A percentile compares a stretch with the other conserved stretches of the same genome.
These are phyloP conservation scores for Neckera pumila DNA, from an alignment of 225 moss, liverwort and hornwort genomes.

Conservation along the genomic window DNA sequence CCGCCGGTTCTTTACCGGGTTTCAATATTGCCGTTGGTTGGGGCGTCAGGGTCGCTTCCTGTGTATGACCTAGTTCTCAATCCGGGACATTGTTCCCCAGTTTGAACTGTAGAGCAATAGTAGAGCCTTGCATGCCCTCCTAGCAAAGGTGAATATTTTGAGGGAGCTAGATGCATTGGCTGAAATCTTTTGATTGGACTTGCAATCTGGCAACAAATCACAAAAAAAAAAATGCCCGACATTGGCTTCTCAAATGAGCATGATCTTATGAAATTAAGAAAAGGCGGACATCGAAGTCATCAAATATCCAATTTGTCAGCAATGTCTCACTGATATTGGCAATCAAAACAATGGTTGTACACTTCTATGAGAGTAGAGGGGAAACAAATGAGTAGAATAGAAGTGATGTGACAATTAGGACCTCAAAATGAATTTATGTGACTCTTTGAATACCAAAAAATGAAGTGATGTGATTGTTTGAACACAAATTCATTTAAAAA, in stretches of 20 bases:
- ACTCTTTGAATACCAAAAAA: background rate
- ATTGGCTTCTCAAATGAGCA: too few relatives aligned
- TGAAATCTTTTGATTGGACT: too few relatives aligned
- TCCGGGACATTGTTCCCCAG: too few relatives aligned
- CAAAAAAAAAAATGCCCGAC: too few relatives aligned
- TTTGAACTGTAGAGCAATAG: too few relatives aligned
- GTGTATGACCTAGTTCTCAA: background rate
- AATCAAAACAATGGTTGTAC: too few relatives aligned
- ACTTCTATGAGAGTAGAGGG: too few relatives aligned
- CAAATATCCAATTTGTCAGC: background rate
- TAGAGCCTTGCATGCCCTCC: too few relatives aligned
- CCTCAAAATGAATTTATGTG: background rate
- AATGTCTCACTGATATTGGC: background rate
- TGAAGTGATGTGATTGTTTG: background rate
- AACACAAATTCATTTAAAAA: too few relatives aligned
- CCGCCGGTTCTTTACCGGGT: background rate
- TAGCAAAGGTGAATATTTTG: too few relatives aligned
- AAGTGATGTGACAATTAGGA: background rate
- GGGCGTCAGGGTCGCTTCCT: background rate
- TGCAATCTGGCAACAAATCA: too few relatives aligned
- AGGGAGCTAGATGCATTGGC: too few relatives aligned
- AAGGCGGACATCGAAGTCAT: background rate
- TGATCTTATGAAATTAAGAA: background rate
- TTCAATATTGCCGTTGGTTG: background rate
- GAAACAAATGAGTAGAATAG: background rate